Conservation (phyloP, 495 filamentous ascomycete genomes). For the Aspergillus diversus region DNA sequence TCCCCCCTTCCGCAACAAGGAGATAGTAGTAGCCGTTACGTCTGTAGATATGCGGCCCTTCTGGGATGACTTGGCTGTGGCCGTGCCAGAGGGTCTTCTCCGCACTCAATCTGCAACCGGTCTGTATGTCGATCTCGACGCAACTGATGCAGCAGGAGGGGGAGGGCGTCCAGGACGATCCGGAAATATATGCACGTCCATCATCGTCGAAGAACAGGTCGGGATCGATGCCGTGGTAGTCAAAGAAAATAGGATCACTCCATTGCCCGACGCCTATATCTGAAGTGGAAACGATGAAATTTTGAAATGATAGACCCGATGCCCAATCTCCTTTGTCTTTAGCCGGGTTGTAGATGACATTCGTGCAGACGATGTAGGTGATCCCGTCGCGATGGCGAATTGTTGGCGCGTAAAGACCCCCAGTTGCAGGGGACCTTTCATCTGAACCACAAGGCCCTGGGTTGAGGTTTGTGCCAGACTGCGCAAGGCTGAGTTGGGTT, state of each 20-base stretch:
- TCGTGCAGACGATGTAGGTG: background rate
- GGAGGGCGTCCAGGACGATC: background rate
- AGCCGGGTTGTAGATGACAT: background rate
- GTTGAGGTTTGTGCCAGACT: background rate
- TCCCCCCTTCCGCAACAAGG: slow-evolving; percentile 8
- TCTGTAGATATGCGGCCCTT: slow-evolving; percentile 10
- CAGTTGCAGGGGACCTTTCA: background rate
- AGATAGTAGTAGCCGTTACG: slow-evolving; percentile 4
- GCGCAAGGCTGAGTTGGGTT: background rate
- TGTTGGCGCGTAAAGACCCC: background rate
- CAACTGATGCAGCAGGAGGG: background rate
- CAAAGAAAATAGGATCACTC: background rate
- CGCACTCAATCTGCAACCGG: background rate
- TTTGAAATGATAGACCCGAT: background rate
- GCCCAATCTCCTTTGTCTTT: background rate
- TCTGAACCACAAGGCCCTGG: too few species aligned
- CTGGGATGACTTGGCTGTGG: background rate
- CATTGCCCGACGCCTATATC: background rate
- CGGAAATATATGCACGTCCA: background rate
- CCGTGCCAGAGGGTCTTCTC: background rate
- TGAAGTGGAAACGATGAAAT: background rate
- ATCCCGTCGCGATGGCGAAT: background rate
- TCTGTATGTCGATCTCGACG: background rate
- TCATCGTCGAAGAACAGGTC: background rate
- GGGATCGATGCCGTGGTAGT: background rate